Evolutionary conservation across 2,329 filamentous ascomycete species (phyloP).

Genomic region (Penicillium frequentans): DNA sequence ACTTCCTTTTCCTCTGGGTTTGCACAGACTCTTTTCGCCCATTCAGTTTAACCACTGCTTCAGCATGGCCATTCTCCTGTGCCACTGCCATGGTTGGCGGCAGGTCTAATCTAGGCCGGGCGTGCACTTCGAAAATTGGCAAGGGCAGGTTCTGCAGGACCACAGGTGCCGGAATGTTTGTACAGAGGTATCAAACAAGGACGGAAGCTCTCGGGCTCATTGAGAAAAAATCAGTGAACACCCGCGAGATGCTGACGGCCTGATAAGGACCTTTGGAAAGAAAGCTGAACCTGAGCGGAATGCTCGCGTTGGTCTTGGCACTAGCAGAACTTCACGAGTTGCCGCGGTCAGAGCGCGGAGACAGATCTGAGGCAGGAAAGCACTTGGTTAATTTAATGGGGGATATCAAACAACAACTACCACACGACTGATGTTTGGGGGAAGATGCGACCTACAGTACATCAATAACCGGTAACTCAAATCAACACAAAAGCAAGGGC

Average conservation of each 20-base stretch:
- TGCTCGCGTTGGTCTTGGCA: slow-evolving; percentile 26
- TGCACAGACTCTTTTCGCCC: slow-evolving; percentile 5
- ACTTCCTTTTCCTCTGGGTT: slow-evolving; percentile 19
- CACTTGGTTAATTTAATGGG: not conserved
- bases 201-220: not conserved
- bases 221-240: not conserved
- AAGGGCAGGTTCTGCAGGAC: not conserved
- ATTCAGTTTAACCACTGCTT: slow-evolving; percentile 17
- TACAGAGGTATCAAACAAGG: not conserved
- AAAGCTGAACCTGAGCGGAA: slow-evolving; percentile 19
- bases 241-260: not conserved
- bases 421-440: not conserved
- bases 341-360: slow-evolving; percentile 9
- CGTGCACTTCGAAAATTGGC: slow-evolving; percentile 1
- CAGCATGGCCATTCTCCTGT: slow-evolving; percentile 28
- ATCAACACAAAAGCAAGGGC: not conserved
- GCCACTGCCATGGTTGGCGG: slow-evolving; percentile 25
- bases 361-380: slow-evolving; percentile 5
- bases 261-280: slow-evolving; percentile 4
- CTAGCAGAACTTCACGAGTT: slow-evolving; percentile 20
- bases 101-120: slow-evolving; percentile 10
- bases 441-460: not conserved
- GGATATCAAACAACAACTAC: not conserved
- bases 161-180: not conserved
- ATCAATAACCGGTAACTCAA: not conserved